A percentile compares a stretch with the other conserved stretches of the same genome.
These are phyloP conservation scores for Neonectria coccinea DNA, from an alignment of 2,329 filamentous ascomycete species.

Conservation along the genomic window DNA sequence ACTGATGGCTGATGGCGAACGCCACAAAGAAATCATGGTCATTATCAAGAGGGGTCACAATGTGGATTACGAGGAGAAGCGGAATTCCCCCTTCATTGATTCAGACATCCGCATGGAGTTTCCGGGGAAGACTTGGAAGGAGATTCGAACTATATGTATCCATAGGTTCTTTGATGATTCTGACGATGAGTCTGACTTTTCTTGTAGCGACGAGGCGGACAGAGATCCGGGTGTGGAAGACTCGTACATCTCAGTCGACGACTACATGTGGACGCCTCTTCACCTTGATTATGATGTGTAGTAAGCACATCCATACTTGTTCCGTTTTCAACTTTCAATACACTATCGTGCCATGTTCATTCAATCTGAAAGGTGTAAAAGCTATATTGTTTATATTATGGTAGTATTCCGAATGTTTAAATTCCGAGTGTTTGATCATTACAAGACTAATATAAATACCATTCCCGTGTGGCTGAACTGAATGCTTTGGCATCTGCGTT, in stretches of 20 bases:
- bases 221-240: not conserved
- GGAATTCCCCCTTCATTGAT: slow-evolving; percentile 3
- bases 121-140: slow-evolving; percentile 15
- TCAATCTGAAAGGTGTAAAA: too few species aligned
- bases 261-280: not conserved
- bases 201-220: not conserved
- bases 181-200: not conserved
- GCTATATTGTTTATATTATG: too few species aligned
- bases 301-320: too few species aligned
- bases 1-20: slow-evolving; percentile 8
- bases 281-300: not conserved
- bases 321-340: too few species aligned
- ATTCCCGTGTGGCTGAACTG: too few species aligned
- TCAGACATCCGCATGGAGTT: slow-evolving; percentile 2
- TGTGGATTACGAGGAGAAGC: slow-evolving; percentile 19
- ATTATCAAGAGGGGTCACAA: slow-evolving; percentile 14
- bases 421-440: too few species aligned
- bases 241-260: slow-evolving; percentile 5
- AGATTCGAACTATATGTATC: slow-evolving; percentile 5
- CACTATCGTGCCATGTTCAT: too few species aligned
- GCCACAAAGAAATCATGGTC: slow-evolving; percentile 17
- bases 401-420: too few species aligned
- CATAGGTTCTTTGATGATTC: not conserved
- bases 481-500: too few species aligned
- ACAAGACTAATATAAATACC: too few species aligned